Evolutionary conservation across 176 grass and related monocot genomes (phyloP).

Genomic region (maize (Zea mays)): Zm-B73-REFERENCE-NAM-5.0 NC_050096.1:295339501-295340000

Average conservation of each 20-base stretch:
- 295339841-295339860: background rate
- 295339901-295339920: slow-evolving; percentile 36
- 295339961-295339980: slow-evolving; percentile 74
- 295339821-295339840: slow-evolving; percentile 54
- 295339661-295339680: background rate
- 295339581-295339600: background rate
- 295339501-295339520: background rate
- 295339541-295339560: background rate
- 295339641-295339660: background rate
- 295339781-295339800: slow-evolving; percentile 86
- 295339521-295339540: background rate
- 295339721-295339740: slow-evolving; percentile 39
- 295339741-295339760: slow-evolving; percentile 57
- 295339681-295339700: background rate
- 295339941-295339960: slow-evolving; percentile 95
- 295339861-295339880: background rate
- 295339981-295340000: slow-evolving; percentile 53
- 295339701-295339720: background rate
- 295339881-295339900: slow-evolving; percentile 13
- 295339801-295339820: slow-evolving; percentile 96
- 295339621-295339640: background rate
- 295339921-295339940: slow-evolving; percentile 78
- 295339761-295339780: slow-evolving; percentile 85
- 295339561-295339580: background rate
- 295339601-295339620: background rate